These are phyloP conservation scores for Cunninghamia lanceolata DNA, from an alignment of 75 land plant genomes.

Conservation along the genomic window DNA sequence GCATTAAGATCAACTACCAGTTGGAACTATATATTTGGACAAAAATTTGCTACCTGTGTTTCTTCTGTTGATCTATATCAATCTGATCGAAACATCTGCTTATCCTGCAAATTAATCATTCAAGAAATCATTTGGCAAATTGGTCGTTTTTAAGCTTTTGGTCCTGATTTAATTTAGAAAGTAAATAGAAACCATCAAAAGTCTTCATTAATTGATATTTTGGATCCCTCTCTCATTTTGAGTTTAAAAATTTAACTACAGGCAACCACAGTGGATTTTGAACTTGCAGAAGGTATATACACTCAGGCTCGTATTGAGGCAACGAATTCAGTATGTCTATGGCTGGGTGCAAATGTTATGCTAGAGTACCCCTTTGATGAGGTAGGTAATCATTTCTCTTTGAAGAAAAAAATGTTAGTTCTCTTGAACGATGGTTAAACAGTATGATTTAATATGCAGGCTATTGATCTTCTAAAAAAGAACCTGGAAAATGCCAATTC, in stretches of 20 bases:
- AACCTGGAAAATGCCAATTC: conserved; percentile 93
- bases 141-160: not conserved
- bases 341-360: conserved; percentile 99
- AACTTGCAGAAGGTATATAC: conserved; percentile 96
- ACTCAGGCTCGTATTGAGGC: conserved; percentile 81
- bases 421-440: not conserved
- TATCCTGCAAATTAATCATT: not conserved
- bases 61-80: not conserved
- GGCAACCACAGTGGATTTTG: conserved; percentile 85
- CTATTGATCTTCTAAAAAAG: conserved; percentile 65
- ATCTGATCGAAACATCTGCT: not conserved
- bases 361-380: conserved; percentile 94
- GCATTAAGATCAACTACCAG: not conserved
- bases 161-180: not conserved
- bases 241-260: conserved; percentile 18
- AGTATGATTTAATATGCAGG: conserved; percentile 41
- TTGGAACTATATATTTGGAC: not conserved
- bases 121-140: not conserved
- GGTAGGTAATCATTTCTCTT: conserved; percentile 29
- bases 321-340: conserved; percentile 84
- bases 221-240: not conserved
- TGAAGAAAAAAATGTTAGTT: not conserved
- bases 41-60: not conserved
- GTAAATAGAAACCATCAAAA: not conserved
- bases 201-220: not conserved